These are phyloP conservation scores for Bullera alba DNA, from an alignment of 768 basidiomycete genomes.

Conservation along the genomic window DNA sequence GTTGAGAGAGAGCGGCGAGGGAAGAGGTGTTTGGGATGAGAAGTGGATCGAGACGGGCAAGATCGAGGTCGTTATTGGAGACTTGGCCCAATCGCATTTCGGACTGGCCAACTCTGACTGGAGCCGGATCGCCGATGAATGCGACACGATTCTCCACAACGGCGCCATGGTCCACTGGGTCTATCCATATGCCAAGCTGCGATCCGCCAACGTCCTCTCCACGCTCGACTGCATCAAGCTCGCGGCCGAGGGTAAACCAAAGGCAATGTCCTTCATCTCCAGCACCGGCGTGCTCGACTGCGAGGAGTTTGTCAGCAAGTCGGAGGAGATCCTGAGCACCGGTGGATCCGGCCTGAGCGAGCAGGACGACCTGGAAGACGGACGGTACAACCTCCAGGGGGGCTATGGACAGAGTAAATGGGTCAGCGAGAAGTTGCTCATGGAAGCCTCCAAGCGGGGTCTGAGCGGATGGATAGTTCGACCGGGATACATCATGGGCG, in stretches of 20 bases:
- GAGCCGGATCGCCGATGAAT: constrained; percentile 61
- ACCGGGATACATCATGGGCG: constrained; percentile 93
- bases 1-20: constrained; percentile 62
- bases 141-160: constrained; percentile 84
- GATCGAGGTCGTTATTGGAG: constrained; percentile 75
- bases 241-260: constrained; percentile 57
- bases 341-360: constrained; percentile 69
- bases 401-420: constrained; percentile 98
- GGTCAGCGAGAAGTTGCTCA: constrained; percentile 91
- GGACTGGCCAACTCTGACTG: constrained; percentile 63
- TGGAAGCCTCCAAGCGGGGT: constrained; percentile 83
- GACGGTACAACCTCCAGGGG: constrained; percentile 64
- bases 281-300: constrained; percentile 93
- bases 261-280: constrained; percentile 81
- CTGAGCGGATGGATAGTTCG: constrained; percentile 78
- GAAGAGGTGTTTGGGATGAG: constrained; percentile 83
- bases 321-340: constrained; percentile 57
- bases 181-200: constrained; percentile 89
- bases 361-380: constrained; percentile 79
- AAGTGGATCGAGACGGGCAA: constrained; percentile 63
- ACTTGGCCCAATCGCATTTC: constrained; percentile 67
- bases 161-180: constrained; percentile 99
- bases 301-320: constrained; percentile 78
- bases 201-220: constrained; percentile 83
- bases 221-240: constrained; percentile 78